Percentiles rank a stretch among this genome's conserved stretches.
These are phyloP conservation scores for Codiaeum variegatum DNA, from an alignment of 441 rosid species.

Conservation along the genomic window DNA sequence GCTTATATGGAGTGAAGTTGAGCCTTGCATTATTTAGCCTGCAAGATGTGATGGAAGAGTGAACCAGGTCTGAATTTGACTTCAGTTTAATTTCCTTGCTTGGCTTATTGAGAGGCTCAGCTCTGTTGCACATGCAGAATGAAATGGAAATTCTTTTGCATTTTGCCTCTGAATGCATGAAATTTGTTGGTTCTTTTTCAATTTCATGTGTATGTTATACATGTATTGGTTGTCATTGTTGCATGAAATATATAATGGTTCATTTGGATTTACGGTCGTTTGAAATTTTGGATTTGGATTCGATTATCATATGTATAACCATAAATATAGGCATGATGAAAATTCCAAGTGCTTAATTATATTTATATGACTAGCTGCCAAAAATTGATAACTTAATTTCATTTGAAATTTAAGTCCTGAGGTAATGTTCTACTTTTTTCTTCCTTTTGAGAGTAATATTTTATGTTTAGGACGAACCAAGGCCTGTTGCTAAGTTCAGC, in stretches of 20 bases:
- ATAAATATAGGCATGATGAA: too few species aligned
- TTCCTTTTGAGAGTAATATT: too few species aligned
- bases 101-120: background rate
- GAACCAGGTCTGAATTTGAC: background rate
- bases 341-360: too few species aligned
- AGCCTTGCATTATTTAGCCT: background rate
- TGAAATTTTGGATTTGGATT: too few species aligned
- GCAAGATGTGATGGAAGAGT: background rate
- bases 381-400: too few species aligned
- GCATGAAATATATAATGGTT: background rate
- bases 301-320: too few species aligned
- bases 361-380: too few species aligned
- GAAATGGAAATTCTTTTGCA: background rate
- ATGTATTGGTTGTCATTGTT: background rate
- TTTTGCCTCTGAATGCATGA: background rate
- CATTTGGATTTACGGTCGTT: too few species aligned
- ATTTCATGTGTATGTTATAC: background rate
- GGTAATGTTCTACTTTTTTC: too few species aligned
- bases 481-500: background rate
- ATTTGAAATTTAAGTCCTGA: too few species aligned
- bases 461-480: background rate
- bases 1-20: background rate
- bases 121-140: background rate
- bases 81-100: background rate
- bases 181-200: background rate